phyloP scores from a whole-genome alignment of 2,329 filamentous ascomycete genomes.

The Colletotrichum sp. region DNA sequence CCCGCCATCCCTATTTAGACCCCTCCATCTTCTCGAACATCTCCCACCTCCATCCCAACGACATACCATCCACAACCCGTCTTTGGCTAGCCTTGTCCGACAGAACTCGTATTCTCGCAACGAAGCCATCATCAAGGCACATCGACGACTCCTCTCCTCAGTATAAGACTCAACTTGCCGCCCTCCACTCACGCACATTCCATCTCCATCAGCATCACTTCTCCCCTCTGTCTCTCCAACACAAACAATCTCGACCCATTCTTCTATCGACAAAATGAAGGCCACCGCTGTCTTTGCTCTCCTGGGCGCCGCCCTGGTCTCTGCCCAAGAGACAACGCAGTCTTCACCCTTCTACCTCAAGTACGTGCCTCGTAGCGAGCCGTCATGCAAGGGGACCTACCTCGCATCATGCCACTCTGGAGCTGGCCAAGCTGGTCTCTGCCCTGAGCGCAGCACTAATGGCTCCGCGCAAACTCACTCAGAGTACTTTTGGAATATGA shows the following conservation, averaged over 20 bases:
- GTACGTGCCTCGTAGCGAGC: not conserved
- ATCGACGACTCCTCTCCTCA: not conserved
- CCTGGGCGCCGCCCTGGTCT: not conserved
- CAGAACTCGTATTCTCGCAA: not conserved
- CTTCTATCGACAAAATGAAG: slow-evolving; percentile 6
- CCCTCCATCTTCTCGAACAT: not conserved
- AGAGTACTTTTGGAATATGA: slow-evolving; percentile 5
- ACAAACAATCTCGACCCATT: not conserved
- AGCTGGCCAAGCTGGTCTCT: slow-evolving; percentile 15
- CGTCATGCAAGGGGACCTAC: not conserved
- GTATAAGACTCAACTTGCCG: not conserved
- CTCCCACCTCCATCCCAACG: not conserved
- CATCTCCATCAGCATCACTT: not conserved
- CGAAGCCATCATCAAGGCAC: not conserved
- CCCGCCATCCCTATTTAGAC: not conserved
- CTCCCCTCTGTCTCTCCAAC: not conserved
- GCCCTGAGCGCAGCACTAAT: not conserved
- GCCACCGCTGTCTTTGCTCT: not conserved
- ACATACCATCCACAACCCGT: not conserved
- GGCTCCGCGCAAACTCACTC: not conserved
- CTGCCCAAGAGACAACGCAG: not conserved
- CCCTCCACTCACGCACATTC: not conserved
- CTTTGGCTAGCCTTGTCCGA: not conserved
- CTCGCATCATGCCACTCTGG: slow-evolving; percentile 16
- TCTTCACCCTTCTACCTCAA: slow-evolving; percentile 13